phyloP scores from a whole-genome alignment of 306 rosid genomes.

The Rubus idaeus region DNA sequence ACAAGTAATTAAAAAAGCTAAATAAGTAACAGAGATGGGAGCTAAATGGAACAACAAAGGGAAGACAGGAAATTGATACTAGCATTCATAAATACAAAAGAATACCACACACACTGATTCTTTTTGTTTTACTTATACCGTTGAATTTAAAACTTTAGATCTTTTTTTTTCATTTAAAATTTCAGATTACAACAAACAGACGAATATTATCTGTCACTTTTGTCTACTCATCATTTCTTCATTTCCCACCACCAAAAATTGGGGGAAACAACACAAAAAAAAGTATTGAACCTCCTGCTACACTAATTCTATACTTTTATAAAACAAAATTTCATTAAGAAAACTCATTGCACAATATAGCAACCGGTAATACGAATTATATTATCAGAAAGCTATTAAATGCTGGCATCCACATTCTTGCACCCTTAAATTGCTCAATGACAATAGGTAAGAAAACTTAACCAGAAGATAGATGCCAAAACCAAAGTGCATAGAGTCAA shows the following conservation, averaged over 20 bases:
- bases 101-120: background rate
- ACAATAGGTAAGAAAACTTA: background rate
- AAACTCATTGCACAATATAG: background rate
- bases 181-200: background rate
- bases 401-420: background rate
- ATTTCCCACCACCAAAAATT: background rate
- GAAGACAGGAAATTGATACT: background rate
- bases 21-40: background rate
- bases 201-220: background rate
- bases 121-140: background rate
- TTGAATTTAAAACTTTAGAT: too few species aligned
- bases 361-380: background rate
- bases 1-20: background rate
- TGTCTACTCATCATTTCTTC: background rate
- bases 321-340: background rate
- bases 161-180: background rate
- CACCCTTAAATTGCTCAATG: background rate
- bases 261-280: background rate
- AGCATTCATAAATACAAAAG: background rate
- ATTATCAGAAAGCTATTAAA: background rate
- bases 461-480: background rate
- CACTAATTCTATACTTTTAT: background rate
- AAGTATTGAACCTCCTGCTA: background rate
- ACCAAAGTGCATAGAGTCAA: background rate
- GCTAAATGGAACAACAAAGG: background rate